Evolutionary conservation across 306 rosid species (phyloP), one percentile per base, ranked within the genome.

Genomic region (Trifolium subterraneum): DNA sequence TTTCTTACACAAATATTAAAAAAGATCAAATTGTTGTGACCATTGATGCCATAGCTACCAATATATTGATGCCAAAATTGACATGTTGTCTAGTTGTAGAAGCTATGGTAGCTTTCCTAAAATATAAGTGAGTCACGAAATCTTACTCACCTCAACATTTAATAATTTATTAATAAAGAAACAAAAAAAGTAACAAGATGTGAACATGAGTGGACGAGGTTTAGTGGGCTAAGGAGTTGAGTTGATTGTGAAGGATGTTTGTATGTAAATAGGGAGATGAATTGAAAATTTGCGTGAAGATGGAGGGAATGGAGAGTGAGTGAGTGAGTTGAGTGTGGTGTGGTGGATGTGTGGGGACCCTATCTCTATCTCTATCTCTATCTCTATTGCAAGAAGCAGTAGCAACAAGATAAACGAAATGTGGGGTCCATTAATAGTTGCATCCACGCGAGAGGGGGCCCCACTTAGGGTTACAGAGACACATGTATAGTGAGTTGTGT

Each of bases 361-460:
- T 7, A 22, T 22, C 5, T 4, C 5, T n/a, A 29, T 29, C 35
- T 31, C 35, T 31, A 29, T 31, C 5, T n/a, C n/a, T n/a, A n/a
- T n/a, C 4, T 35, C 38, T 35, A 35, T 35, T 6, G 38, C 38
- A 31, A 4, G 6, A 31, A 29, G 35, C 35, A 31, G 35, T 6
- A 31, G 10, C 56, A 25, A 7, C 2, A 78, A 9, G 77, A 47
- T 9, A 3, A 41, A 16, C 16, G 16, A 55, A 0, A 59, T 2
- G 74, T 79, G 91, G 91, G 87, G 65, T 47, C 86, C 83, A 82
- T 47, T 0, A 75, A 88, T 87, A 84, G 93, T 88, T 82, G 88
- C 70, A 85, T 87, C 89, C 96, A 92, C 96, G 90, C 88, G 45
- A 82, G 75, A 58, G 73, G 0, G 88, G 93, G 90, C 6, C 88